Evolutionary conservation across 2,329 filamentous ascomycete genomes (phyloP).

Genomic region (Pseudopithomyces chartarum): DNA sequence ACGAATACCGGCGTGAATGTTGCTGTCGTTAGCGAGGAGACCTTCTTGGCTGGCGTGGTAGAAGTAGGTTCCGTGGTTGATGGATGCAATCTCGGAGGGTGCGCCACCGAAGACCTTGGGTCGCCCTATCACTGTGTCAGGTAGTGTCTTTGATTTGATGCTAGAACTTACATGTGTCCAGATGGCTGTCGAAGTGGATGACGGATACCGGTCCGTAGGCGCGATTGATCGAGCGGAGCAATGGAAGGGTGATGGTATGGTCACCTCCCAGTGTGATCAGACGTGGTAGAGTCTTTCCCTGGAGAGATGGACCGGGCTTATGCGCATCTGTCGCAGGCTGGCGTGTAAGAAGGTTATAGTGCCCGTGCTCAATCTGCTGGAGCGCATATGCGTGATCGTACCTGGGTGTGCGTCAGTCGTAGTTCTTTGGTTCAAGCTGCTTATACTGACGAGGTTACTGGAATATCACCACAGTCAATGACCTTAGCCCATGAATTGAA

Average conservation of each 20-base stretch:
- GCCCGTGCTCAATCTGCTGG: conserved; percentile 83
- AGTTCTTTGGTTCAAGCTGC: conserved; percentile 35
- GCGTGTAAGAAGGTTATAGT: conserved; percentile 75
- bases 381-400: conserved; percentile 85
- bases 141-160: background rate
- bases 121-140: conserved; percentile 63
- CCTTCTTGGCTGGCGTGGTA: conserved; percentile 81
- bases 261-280: conserved; percentile 73
- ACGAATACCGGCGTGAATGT: conserved; percentile 86
- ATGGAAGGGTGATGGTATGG: conserved; percentile 65
- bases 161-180: conserved; percentile 59
- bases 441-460: conserved; percentile 71
- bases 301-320: conserved; percentile 69
- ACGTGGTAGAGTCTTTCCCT: conserved; percentile 76
- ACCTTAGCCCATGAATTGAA: conserved; percentile 83
- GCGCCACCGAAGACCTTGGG: conserved; percentile 87
- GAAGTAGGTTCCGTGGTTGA: conserved; percentile 91
- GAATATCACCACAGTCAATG: conserved; percentile 82
- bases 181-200: conserved; percentile 67
- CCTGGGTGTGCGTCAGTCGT: conserved; percentile 45
- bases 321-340: conserved; percentile 70
- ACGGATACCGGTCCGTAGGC: conserved; percentile 72
- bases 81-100: conserved; percentile 73
- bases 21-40: conserved; percentile 77
- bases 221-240: conserved; percentile 62